Base-by-base conservation (phyloP, 192 early-diverging fungal species). In the Coemansia sp. region DNA sequence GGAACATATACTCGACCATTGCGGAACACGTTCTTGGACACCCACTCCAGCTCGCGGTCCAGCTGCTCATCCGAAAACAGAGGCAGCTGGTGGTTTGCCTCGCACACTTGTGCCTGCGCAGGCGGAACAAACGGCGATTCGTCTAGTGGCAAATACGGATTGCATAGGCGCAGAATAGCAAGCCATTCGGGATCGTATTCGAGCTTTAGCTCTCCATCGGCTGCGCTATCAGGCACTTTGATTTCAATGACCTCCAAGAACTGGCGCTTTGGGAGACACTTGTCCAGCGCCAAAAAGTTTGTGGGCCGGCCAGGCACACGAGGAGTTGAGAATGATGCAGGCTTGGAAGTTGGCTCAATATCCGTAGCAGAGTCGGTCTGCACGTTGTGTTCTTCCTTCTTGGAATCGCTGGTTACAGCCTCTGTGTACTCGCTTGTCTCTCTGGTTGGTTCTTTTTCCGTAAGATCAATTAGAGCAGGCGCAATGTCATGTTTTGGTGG, bases 211-310 rank as follows among this genome's bases (percentile, higher is more conserved):
- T 69, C 64, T 10, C 21, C 23, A 35, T 56, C 48, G n/a, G 59
- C 72, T 2, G 86, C 78, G 48, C 83, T 52, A 47, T 83, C 81
- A n/a, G 84, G 32, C 5, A 88, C 77, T 62, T 93, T 84, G 3
- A 87, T 47, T 9, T 69, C 64, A 15, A 69, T 59, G 37, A 95
- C 86, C 76, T 97, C 92, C 25, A 99, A 70, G 66, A 93, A 97
- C 37, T 91, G 79, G 1, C 92, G 82, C 4, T 79, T 56, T 2
- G 88, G 89, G 21, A 92, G 51, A 58, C 97, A 99, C 58, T 98
- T 98, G 79, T 99, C 97, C n/a, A 99, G 76, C 3, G 94, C 87
- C 43, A 98, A 63, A 73, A 99, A 99, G 32, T 83, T 71, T 2
- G 97, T 99, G 7, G 76, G 51, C 0, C 75, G 68, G 2, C 70